Percentiles rank a stretch among this genome's conserved stretches.
Conservation (phyloP, 768 basidiomycete species). For the Coprinopsis marcescibilis region DNA sequence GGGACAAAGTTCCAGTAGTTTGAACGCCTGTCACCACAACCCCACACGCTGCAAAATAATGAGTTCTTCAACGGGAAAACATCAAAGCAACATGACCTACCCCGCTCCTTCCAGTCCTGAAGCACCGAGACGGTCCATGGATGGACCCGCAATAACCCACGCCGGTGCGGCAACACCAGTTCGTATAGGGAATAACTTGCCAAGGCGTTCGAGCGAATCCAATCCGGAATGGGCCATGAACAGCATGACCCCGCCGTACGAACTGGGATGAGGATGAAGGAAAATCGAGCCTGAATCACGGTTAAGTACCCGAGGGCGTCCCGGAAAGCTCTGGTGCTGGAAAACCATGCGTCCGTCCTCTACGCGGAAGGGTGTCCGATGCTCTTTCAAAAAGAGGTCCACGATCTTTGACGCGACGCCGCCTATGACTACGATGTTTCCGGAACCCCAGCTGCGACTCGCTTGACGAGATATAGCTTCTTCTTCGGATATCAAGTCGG, state of each 20-base stretch:
- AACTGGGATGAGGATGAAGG: slow-evolving; percentile 56
- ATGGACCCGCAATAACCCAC: slow-evolving; percentile 61
- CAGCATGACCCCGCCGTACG: slow-evolving; percentile 29
- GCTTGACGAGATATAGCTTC: slow-evolving; percentile 26
- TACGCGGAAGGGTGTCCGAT: slow-evolving; percentile 27
- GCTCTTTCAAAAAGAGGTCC: slow-evolving; percentile 24
- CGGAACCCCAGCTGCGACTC: slow-evolving; percentile 22
- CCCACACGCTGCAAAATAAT: too few relatives aligned
- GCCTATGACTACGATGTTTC: slow-evolving; percentile 60
- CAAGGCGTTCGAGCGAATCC: slow-evolving; percentile 57
- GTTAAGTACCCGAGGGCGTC: slow-evolving; percentile 31
- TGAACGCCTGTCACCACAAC: too few relatives aligned
- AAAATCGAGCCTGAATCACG: slow-evolving; percentile 33
- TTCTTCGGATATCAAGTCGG: slow-evolving; percentile 46
- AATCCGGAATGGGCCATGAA: slow-evolving; percentile 57
- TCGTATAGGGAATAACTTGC: slow-evolving; percentile 76
- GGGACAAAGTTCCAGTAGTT: too few relatives aligned
- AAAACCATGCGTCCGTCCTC: slow-evolving; percentile 22
- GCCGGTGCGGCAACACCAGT: slow-evolving; percentile 76
- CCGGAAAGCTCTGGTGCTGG: slow-evolving; percentile 19
- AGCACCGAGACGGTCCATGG: slow-evolving; percentile 54
- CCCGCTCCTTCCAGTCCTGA: slow-evolving; percentile 76
- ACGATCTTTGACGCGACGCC: slow-evolving; percentile 29
- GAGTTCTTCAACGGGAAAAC: too few relatives aligned
- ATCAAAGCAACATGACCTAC: slow-evolving; percentile 34